These are phyloP conservation scores for Trichophyton simii DNA, from an alignment of 2,329 filamentous ascomycete genomes.

Conservation along the genomic window DNA sequence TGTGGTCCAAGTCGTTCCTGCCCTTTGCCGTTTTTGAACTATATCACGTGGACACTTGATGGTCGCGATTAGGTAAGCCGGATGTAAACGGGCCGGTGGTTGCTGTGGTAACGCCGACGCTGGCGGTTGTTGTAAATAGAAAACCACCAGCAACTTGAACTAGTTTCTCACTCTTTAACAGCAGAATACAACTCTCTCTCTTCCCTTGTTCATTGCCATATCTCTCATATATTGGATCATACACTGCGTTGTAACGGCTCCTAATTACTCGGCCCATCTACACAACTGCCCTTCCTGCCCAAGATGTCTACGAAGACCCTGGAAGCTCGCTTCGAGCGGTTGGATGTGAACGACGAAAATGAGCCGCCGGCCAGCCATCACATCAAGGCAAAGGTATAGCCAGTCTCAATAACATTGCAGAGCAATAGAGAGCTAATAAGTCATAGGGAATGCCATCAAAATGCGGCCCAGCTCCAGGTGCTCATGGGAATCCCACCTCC, in stretches of 20 bases:
- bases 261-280: neutral
- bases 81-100: neutral
- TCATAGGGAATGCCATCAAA: neutral
- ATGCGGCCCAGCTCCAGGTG: neutral
- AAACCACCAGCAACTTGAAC: neutral
- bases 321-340: conserved; percentile 77
- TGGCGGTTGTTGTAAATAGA: conserved; percentile 4
- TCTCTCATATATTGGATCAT: neutral
- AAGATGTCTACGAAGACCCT: conserved; percentile 64
- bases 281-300: neutral
- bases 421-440: neutral
- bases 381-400: conserved; percentile 62
- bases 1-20: neutral
- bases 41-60: neutral
- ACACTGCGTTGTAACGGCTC: neutral
- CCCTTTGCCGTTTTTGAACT: neutral
- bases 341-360: conserved; percentile 84
- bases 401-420: neutral
- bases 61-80: neutral
- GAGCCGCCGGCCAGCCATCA: conserved; percentile 44
- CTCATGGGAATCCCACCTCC: conserved; percentile 17
- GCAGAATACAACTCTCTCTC: neutral
- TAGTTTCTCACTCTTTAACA: neutral
- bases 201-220: neutral
- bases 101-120: conserved; percentile 3